Base-by-base conservation (phyloP, 2,329 filamentous ascomycete genomes). In the Penicillium janthinellum region DNA sequence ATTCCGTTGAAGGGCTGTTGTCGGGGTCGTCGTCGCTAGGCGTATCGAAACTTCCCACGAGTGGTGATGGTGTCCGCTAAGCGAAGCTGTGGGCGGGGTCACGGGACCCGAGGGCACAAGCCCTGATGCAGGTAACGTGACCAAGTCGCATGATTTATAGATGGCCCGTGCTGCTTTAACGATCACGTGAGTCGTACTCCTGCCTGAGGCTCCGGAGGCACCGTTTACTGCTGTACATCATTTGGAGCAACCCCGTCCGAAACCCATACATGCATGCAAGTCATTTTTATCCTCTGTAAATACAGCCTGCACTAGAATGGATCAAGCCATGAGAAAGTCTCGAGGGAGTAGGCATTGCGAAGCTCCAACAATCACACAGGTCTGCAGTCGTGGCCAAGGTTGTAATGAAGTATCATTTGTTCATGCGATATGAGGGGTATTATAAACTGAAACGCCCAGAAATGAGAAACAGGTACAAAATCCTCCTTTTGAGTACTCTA, bases 1-100 rank as follows among this genome's bases (percentile, higher is more conserved):
- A 75, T 78, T 78, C 77, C 71, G 70, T 75, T 75, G 73, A 78
- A 78, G 77, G 76, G 67, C 76, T 74, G 74, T 77, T 77, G 74
- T 77, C 73, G 75, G 72, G 72, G 73, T 77, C 73, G 75, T 78
- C 75, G 77, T 78, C 76, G 75, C 73, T 75, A 66, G 73, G 74
- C 74, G 72, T 73, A 74, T 76, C 71, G 68, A 70, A 74, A 74
- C 70, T 77, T 75, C 67, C 68, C 66, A 64, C 67, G 69, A 71
- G 67, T 67, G 67, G 68, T 64, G 69, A 64, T 69, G 66, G 66
- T 67, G 51, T 71, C 71, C 59, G 71, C 72, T 78, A 76, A 78
- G 76, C 76, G 76, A 78, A 69, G 15, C 49, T 76, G 75, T 75
- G 74, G 73, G 71, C 63, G 58, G 17, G 48, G 48, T 65, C 61